Conservation (phyloP, 257 asterid species). For the Solanum lycopersicoides region DNA sequence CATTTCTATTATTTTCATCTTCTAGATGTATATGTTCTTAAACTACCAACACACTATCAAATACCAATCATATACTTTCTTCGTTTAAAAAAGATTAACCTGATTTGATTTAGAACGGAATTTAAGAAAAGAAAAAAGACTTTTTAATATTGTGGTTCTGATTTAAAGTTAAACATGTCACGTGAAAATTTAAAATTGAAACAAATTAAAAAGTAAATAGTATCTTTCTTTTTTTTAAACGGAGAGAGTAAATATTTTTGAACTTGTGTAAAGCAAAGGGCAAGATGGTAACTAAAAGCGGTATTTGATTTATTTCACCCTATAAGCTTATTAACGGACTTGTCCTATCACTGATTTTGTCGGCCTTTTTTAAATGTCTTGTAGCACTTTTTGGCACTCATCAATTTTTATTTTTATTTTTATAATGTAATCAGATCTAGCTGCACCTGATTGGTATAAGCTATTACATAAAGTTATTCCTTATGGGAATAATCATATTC, state of each 20-base stretch:
- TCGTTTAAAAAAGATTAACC: too few relatives aligned
- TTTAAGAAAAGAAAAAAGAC: too few relatives aligned
- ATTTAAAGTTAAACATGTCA: too few relatives aligned
- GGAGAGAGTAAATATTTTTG: neutral
- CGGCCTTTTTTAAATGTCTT: neutral
- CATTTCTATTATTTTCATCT: too few relatives aligned
- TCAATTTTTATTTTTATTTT: neutral
- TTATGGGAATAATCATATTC: conserved; percentile 1
- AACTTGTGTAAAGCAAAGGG: neutral
- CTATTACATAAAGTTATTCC: conserved; percentile 1
- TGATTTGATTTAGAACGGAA: too few relatives aligned
- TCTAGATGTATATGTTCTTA: too few relatives aligned
- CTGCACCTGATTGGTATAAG: neutral
- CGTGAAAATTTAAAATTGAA: too few relatives aligned
- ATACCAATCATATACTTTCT: neutral
- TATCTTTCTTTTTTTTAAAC: too few relatives aligned
- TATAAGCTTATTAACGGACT: neutral
- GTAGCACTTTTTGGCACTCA: conserved; percentile 2
- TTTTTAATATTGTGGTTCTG: too few relatives aligned
- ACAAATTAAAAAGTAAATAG: too few relatives aligned
- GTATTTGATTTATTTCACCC: neutral
- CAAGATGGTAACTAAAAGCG: neutral
- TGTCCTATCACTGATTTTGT: neutral
- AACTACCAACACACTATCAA: too few relatives aligned
- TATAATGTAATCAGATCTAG: neutral